Conservation (phyloP, 2,329 filamentous ascomycete species). For the Colletotrichum melonis region DNA sequence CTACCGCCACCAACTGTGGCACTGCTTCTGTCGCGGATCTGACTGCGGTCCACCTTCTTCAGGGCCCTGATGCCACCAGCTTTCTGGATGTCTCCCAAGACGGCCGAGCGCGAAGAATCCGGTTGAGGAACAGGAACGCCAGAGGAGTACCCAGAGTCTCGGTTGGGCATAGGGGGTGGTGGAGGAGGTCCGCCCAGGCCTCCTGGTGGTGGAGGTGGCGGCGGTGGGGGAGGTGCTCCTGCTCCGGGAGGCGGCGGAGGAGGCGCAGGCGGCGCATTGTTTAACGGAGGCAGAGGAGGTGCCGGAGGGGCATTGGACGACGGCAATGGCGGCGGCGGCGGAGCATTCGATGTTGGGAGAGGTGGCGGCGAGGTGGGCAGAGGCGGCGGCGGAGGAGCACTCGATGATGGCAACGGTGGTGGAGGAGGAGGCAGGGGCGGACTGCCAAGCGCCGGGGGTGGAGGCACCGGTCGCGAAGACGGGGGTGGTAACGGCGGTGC, state of each 20-base stretch:
- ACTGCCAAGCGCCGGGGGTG: slow-evolving; percentile 58
- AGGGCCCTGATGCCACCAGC: slow-evolving; percentile 74
- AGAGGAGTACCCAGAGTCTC: slow-evolving; percentile 68
- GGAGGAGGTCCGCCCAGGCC: slow-evolving; percentile 56
- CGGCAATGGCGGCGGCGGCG: slow-evolving; percentile 51
- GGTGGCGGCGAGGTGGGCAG: slow-evolving; percentile 43
- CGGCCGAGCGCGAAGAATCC: slow-evolving; percentile 64
- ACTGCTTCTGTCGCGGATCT: slow-evolving; percentile 78
- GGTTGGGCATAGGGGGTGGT: slow-evolving; percentile 66
- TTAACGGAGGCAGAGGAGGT: slow-evolving; percentile 51
- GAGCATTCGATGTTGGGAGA: slow-evolving; percentile 32
- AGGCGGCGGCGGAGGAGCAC: slow-evolving; percentile 49
- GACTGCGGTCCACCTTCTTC: slow-evolving; percentile 78
- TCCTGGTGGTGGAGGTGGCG: slow-evolving; percentile 49
- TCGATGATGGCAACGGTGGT: slow-evolving; percentile 41
- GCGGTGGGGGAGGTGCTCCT: slow-evolving; percentile 48
- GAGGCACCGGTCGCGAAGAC: slow-evolving; percentile 62
- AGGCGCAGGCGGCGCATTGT: slow-evolving; percentile 46
- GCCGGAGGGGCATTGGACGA: slow-evolving; percentile 47
- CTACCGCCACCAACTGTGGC: slow-evolving; percentile 62
- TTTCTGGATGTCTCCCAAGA: slow-evolving; percentile 79
- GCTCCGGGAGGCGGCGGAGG: slow-evolving; percentile 54
- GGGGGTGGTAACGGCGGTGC: slow-evolving; percentile 64
- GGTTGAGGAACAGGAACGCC: slow-evolving; percentile 59
- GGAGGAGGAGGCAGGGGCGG: slow-evolving; percentile 52